phyloP scores from a whole-genome alignment of 2,329 filamentous ascomycete genomes.

The Alternaria incomplexa region DNA sequence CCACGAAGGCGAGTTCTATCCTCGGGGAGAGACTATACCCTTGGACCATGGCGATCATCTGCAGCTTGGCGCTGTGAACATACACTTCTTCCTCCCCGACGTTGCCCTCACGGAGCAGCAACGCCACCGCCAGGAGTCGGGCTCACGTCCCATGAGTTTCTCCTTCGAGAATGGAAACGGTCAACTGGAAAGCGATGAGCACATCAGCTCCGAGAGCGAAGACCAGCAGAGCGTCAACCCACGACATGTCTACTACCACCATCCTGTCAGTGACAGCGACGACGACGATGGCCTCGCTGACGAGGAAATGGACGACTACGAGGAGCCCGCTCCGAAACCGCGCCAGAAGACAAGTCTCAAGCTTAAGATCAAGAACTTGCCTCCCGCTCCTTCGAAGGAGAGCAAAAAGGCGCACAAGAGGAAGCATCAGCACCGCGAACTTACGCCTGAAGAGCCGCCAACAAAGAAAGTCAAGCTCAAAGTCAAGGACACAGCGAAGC shows the following conservation, averaged over 20 bases:
- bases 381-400: conserved; percentile 22
- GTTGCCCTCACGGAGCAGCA: conserved; percentile 56
- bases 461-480: conserved; percentile 34
- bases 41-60: conserved; percentile 70
- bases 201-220: conserved; percentile 41
- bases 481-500: conserved; percentile 13
- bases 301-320: conserved; percentile 48
- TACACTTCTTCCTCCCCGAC: conserved; percentile 71
- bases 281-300: conserved; percentile 35
- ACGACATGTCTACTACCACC: conserved; percentile 42
- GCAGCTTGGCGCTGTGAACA: conserved; percentile 73
- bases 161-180: conserved; percentile 71
- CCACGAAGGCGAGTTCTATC: conserved; percentile 35
- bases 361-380: conserved; percentile 38
- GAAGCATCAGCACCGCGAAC: conserved; percentile 32
- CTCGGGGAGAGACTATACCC: conserved; percentile 40
- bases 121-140: conserved; percentile 57
- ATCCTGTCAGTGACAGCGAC: conserved; percentile 33
- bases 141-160: conserved; percentile 70
- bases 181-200: conserved; percentile 59
- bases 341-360: conserved; percentile 38
- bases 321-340: conserved; percentile 42
- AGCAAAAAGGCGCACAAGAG: conserved; percentile 35
- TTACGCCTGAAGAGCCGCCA: conserved; percentile 35
- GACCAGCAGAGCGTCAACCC: conserved; percentile 42